Percentiles rank a stretch among this genome's conserved stretches.
phyloP scores from a whole-genome alignment of 2,329 filamentous ascomycete species.

The Aciculosporium take region DNA sequence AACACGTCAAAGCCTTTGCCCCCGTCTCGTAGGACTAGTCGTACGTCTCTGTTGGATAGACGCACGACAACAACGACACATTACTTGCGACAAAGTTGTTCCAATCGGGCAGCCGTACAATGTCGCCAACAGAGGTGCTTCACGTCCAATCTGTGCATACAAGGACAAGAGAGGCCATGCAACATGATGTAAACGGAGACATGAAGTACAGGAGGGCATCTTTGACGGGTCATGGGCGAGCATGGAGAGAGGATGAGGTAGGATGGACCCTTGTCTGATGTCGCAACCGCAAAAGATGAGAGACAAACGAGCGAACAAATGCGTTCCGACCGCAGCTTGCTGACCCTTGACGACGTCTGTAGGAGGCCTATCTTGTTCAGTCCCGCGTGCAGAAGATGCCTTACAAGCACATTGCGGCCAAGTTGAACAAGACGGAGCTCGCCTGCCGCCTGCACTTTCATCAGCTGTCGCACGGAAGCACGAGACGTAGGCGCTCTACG shows the following conservation, averaged over 20 bases:
- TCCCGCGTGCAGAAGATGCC: slow-evolving; percentile 79
- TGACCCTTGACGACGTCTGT: background rate
- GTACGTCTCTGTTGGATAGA: too few relatives aligned
- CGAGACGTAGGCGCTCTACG: slow-evolving; percentile 61
- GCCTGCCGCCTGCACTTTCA: slow-evolving; percentile 81
- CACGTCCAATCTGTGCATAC: slow-evolving; percentile 31
- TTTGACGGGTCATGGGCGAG: slow-evolving; percentile 60
- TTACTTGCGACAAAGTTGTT: too few relatives aligned
- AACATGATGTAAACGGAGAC: slow-evolving; percentile 45
- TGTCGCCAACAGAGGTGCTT: slow-evolving; percentile 38
- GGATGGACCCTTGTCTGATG: slow-evolving; percentile 12
- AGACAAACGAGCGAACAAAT: too few relatives aligned
- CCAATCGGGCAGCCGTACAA: too few relatives aligned
- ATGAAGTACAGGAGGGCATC: slow-evolving; percentile 53
- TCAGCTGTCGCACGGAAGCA: slow-evolving; percentile 69
- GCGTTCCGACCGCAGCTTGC: too few relatives aligned
- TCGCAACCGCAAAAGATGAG: background rate
- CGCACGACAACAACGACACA: too few relatives aligned
- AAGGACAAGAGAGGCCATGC: slow-evolving; percentile 38
- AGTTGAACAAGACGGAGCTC: slow-evolving; percentile 77
- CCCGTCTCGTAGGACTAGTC: too few relatives aligned
- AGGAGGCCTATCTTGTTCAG: slow-evolving; percentile 76
- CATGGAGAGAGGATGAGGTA: slow-evolving; percentile 81
- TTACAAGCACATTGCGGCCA: slow-evolving; percentile 77
- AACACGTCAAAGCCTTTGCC: too few relatives aligned